Evolutionary conservation across 306 rosid genomes (phyloP).

Genomic region (Prosopis cineraria): DNA sequence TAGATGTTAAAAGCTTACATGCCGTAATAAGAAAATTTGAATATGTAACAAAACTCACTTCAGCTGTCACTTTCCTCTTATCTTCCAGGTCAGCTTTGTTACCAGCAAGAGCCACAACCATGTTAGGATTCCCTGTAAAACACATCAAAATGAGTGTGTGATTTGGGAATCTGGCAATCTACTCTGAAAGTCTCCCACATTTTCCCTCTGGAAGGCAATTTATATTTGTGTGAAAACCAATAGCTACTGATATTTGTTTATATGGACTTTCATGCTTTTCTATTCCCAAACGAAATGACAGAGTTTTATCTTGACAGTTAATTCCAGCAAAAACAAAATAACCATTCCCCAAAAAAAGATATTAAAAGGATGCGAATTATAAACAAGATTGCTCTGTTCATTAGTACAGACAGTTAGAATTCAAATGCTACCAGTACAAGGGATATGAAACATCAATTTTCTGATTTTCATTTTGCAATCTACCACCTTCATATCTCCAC

Average conservation of each 20-base stretch:
- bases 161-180: slow-evolving; percentile 27
- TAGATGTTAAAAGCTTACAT: neutral
- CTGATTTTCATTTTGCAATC: slow-evolving; percentile 17
- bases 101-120: slow-evolving; percentile 69
- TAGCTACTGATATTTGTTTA: neutral
- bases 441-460: slow-evolving; percentile 11
- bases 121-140: slow-evolving; percentile 61
- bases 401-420: neutral
- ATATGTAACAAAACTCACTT: slow-evolving; percentile 39
- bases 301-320: neutral
- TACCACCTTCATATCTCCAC: slow-evolving; percentile 2
- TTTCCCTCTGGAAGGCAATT: neutral
- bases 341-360: neutral
- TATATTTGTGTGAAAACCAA: neutral
- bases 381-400: neutral
- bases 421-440: slow-evolving; percentile 14
- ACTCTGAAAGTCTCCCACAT: neutral
- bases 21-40: neutral
- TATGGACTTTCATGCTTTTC: neutral
- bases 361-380: neutral
- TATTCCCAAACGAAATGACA: neutral
- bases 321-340: slow-evolving; percentile 10
- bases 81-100: slow-evolving; percentile 70
- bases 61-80: slow-evolving; percentile 60
- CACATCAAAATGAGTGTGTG: slow-evolving; percentile 13